Base-by-base conservation (phyloP, 257 asterid species). In the Solanum pinnatisectum region DNA sequence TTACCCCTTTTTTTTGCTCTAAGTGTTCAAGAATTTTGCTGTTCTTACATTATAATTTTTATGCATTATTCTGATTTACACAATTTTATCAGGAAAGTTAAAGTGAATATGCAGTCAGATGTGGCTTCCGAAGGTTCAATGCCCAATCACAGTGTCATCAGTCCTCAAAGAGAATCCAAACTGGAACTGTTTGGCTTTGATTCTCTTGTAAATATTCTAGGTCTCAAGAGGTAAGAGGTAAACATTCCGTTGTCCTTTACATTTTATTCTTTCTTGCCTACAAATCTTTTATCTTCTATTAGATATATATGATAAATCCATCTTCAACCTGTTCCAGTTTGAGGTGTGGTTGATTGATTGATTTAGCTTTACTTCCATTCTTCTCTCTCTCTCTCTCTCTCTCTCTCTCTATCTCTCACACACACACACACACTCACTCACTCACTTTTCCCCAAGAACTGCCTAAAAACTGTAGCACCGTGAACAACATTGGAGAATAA, bases 141-240 rank as follows among this genome's bases (percentile, higher is more conserved):
- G 27, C 93, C 96, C 46, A 88, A 91, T 78, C 94, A 94, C 89
- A 95, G 89, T 59, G 91, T 86, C 87, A 95, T 94, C 85, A 98
- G 94, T 87, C 70, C 95, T 86, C 96, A 92, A 71, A 87, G 67
- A 56, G 98, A 95, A 87, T 97, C 99, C 89, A 97, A 96, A 92
- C 90, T 97, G 95, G 99, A 95, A 92, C 90, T 97, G 87, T 97
- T 97, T 93, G 99, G 99, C 89, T 95, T 96, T 90, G 99, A 97
- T 89, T 97, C 99, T 40, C 99, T 97, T 30, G 99, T 97, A 81
- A 96, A 96, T 90, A 97, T 96, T 87, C 91, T 96, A 90, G 99
- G 99, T 89, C 99, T 97, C 87, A 97, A 95, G 93, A 96, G 98
- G 99, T 97, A 92, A 78, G 91, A 68, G 78, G 25, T 89, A 84